A percentile compares a stretch with the other conserved stretches of the same genome.
phyloP scores from a whole-genome alignment of 108 stramenopile species.

The Epithemia pelagica region DNA sequence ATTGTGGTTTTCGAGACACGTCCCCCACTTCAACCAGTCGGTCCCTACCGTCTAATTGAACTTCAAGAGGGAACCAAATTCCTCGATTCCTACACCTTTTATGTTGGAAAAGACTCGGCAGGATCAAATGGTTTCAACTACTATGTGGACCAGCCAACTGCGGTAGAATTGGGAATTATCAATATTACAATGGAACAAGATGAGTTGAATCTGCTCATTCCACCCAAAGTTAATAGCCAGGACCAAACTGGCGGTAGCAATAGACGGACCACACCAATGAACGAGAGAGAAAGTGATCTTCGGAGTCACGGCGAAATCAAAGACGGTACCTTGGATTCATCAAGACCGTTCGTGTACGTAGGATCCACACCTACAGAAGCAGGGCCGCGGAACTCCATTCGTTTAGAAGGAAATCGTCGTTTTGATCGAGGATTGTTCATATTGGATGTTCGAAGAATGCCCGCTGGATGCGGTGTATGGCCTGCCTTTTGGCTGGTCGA shows the following conservation, averaged over 20 bases:
- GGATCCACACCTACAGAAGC: slow-evolving; percentile 49
- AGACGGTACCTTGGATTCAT: slow-evolving; percentile 16
- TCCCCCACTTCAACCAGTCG: slow-evolving; percentile 69
- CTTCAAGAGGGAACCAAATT: slow-evolving; percentile 67
- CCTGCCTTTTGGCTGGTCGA: slow-evolving; percentile 88
- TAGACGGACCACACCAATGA: slow-evolving; percentile 11
- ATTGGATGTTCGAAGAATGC: slow-evolving; percentile 78
- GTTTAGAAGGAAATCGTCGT: slow-evolving; percentile 66
- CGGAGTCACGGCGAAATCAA: not conserved
- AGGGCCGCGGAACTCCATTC: slow-evolving; percentile 69
- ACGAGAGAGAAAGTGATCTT: not conserved
- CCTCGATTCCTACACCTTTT: slow-evolving; percentile 69
- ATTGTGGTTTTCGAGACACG: slow-evolving; percentile 22
- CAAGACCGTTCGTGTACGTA: slow-evolving; percentile 62
- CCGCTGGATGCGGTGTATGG: slow-evolving; percentile 87
- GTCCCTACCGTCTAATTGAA: slow-evolving; percentile 67
- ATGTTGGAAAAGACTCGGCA: slow-evolving; percentile 69
- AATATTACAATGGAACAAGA: slow-evolving; percentile 41
- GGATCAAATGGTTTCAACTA: slow-evolving; percentile 69
- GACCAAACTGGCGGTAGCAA: slow-evolving; percentile 20
- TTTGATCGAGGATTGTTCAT: slow-evolving; percentile 82
- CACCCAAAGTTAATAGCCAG: not conserved
- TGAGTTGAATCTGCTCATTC: slow-evolving; percentile 11
- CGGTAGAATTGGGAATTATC: slow-evolving; percentile 43
- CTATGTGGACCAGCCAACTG: slow-evolving; percentile 50